Percentiles rank a stretch among this genome's conserved stretches.
Conservation (phyloP, 345 rosid species). For the Cardamine resedifolia region DNA sequence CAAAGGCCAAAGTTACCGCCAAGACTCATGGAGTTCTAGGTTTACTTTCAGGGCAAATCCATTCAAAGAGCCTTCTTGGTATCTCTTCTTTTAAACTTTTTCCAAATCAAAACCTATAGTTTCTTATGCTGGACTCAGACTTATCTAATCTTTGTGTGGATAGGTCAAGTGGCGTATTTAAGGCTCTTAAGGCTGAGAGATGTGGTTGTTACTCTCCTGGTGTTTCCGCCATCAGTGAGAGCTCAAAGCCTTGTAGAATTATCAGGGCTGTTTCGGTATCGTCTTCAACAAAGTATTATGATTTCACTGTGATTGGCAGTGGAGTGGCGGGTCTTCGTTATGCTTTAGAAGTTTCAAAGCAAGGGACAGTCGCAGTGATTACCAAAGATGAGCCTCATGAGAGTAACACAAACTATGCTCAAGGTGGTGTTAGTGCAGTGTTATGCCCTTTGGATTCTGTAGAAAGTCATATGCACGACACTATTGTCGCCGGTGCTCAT, state of each 20-base stretch:
- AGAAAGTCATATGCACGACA: conserved; percentile 96
- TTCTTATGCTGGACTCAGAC: no score
- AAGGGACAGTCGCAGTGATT: conserved; percentile 87
- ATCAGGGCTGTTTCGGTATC: conserved; percentile 38
- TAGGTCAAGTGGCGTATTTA: conserved; percentile 64
- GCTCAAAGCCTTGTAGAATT: conserved; percentile 33
- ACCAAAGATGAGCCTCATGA: conserved; percentile 98
- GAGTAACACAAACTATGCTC: conserved; percentile 97
- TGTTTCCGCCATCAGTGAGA: conserved; percentile 30
- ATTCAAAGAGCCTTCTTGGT: conserved; percentile 66
- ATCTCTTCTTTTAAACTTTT: not conserved
- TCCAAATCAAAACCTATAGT: no score
- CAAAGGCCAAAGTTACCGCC: conserved; percentile 41
- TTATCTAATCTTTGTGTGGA: conserved; percentile 3
- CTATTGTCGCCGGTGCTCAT: conserved; percentile 93
- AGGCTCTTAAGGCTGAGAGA: conserved; percentile 43
- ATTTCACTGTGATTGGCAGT: conserved; percentile 91
- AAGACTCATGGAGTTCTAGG: conserved; percentile 44
- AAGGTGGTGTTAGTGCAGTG: conserved; percentile 98
- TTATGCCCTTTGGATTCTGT: conserved; percentile 92
- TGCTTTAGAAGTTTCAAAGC: conserved; percentile 90
- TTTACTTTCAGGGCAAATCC: conserved; percentile 45
- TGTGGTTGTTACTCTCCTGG: conserved; percentile 40
- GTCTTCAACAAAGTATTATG: conserved; percentile 71
- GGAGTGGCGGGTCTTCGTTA: conserved; percentile 97